phyloP scores from a whole-genome alignment of 805 yeast genomes.

The Pichia manshurica region DNA sequence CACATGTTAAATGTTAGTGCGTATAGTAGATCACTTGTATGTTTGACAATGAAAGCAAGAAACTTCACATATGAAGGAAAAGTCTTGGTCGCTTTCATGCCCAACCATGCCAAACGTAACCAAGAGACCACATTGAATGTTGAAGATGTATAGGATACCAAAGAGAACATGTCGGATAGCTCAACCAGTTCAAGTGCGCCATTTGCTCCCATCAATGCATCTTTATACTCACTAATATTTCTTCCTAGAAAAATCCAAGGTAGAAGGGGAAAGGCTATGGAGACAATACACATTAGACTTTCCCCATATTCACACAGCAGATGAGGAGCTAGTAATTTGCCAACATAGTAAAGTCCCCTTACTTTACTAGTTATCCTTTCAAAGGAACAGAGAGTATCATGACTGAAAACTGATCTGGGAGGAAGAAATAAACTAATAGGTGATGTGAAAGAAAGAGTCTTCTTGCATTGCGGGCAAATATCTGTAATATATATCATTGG shows the following conservation, averaged over 20 bases:
- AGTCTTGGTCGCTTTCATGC: neutral
- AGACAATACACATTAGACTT: neutral
- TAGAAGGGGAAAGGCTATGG: neutral
- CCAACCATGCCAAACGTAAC: neutral
- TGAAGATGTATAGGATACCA: neutral
- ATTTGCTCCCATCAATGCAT: too few species aligned
- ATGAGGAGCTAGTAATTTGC: neutral
- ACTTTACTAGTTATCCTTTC: neutral
- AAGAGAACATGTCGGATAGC: neutral
- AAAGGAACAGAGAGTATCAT: neutral
- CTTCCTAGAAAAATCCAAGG: conserved; percentile 3
- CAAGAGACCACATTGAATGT: neutral
- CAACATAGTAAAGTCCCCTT: neutral
- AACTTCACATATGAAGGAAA: neutral
- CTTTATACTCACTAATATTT: conserved; percentile 1
- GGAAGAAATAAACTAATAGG: neutral
- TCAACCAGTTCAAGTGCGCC: too few species aligned
- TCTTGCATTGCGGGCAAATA: conserved; percentile 7
- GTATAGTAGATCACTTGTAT: neutral
- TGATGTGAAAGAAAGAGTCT: neutral
- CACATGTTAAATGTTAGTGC: neutral
- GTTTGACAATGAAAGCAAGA: neutral
- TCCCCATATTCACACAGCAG: neutral
- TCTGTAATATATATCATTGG: conserved; percentile 1
- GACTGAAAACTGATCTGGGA: neutral